Percentiles rank a stretch among this genome's conserved stretches.
These are phyloP conservation scores for Raffaelea ambrosiae DNA, from an alignment of 2,329 filamentous ascomycete species.

Conservation along the genomic window DNA sequence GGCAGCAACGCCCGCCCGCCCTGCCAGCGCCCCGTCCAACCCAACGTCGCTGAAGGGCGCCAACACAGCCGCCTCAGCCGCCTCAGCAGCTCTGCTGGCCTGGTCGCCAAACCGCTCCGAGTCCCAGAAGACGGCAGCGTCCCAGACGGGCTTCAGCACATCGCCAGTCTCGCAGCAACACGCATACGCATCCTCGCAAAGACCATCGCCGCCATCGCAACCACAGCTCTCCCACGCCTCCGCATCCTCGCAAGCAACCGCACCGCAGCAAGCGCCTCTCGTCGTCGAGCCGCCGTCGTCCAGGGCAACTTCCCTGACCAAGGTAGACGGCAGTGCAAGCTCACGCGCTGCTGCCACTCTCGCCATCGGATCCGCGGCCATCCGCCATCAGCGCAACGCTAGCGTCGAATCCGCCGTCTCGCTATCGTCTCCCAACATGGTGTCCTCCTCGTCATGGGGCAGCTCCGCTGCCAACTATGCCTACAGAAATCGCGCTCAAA, in stretches of 20 bases:
- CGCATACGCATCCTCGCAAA: neutral
- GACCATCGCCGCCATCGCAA: neutral
- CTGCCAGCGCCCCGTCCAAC: conserved; percentile 2
- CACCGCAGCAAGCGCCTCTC: neutral
- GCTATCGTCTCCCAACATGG: conserved; percentile 42
- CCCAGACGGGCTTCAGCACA: neutral
- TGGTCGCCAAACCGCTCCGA: conserved; percentile 5
- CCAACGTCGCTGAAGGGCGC: conserved; percentile 11
- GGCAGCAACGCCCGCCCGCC: neutral
- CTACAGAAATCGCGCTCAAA: conserved; percentile 26
- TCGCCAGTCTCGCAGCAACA: neutral
- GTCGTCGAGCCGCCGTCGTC: neutral
- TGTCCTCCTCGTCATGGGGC: conserved; percentile 51
- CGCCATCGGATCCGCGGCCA: conserved; percentile 13
- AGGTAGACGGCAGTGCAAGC: neutral
- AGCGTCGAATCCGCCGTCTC: conserved; percentile 15
- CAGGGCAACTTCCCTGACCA: neutral
- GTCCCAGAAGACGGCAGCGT: neutral
- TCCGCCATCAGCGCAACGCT: conserved; percentile 34
- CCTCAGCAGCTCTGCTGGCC: conserved; percentile 5
- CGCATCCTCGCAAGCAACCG: no score
- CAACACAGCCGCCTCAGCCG: conserved; percentile 9
- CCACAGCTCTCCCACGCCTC: neutral
- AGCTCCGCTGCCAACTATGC: conserved; percentile 58
- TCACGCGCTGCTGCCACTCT: conserved; percentile 34